These are phyloP conservation scores for Pseudonitzschia pungens DNA, from an alignment of 108 stramenopile species.

Conservation along the genomic window DNA sequence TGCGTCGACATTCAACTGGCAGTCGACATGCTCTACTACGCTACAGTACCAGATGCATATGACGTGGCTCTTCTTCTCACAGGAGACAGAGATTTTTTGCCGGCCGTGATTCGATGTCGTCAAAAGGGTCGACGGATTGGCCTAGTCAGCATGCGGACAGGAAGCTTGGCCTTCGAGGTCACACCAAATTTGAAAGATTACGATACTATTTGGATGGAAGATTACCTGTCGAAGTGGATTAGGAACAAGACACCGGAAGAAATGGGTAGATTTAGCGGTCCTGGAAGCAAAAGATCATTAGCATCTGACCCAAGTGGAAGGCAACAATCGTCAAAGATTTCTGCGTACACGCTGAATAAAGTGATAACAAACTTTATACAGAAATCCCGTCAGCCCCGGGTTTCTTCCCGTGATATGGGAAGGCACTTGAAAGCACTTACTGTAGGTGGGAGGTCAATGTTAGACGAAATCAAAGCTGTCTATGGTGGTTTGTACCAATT, in stretches of 20 bases:
- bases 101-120: constrained; percentile 78
- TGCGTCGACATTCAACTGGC: constrained; percentile 89
- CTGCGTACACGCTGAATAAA: constrained; percentile 56
- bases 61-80: constrained; percentile 84
- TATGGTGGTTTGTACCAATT: constrained; percentile 67
- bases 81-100: constrained; percentile 87
- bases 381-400: constrained; percentile 41
- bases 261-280: neutral
- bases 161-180: constrained; percentile 62
- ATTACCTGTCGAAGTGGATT: constrained; percentile 62
- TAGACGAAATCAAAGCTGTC: constrained; percentile 64
- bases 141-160: constrained; percentile 61
- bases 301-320: neutral
- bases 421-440: constrained; percentile 58
- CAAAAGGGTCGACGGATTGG: constrained; percentile 81
- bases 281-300: neutral
- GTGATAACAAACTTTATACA: constrained; percentile 69
- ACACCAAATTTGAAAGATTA: constrained; percentile 75
- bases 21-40: constrained; percentile 87
- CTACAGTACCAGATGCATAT: constrained; percentile 81
- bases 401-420: constrained; percentile 71
- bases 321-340: constrained; percentile 22
- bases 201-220: constrained; percentile 75
- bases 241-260: constrained; percentile 30
- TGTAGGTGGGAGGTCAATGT: constrained; percentile 51